A percentile compares a stretch with the other conserved stretches of the same genome.
These are phyloP conservation scores for Rhizopus sp. DNA, from an alignment of 371 early-diverging fungal genomes.

Conservation along the genomic window DNA sequence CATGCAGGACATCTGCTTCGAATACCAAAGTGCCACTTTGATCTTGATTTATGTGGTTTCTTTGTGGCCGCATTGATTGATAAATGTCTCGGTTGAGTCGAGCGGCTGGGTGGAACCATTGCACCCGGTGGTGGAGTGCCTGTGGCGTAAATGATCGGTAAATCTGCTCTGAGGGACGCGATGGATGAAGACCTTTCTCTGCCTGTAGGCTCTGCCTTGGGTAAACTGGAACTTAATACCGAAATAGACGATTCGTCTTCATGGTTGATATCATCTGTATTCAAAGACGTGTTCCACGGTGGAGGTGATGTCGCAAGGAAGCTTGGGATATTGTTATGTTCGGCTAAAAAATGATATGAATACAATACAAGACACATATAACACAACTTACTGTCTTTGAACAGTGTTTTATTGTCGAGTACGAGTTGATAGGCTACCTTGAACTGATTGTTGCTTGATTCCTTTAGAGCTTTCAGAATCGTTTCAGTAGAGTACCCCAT, in stretches of 20 bases:
- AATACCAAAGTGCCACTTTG: conserved; percentile 97
- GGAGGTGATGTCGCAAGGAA: conserved; percentile 69
- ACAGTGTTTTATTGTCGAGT: conserved; percentile 79
- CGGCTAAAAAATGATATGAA: conserved; percentile 14
- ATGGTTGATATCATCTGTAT: conserved; percentile 22
- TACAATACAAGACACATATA: not conserved
- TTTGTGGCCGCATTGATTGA: conserved; percentile 27
- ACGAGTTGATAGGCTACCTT: conserved; percentile 95
- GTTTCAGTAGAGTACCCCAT: conserved; percentile 75
- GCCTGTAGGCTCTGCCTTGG: conserved; percentile 41
- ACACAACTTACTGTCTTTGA: conserved; percentile 61
- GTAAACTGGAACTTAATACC: conserved; percentile 68
- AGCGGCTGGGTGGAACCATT: conserved; percentile 27
- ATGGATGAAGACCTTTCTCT: conserved; percentile 28
- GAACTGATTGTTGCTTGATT: conserved; percentile 85
- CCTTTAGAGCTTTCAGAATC: conserved; percentile 72
- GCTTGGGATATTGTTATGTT: conserved; percentile 59
- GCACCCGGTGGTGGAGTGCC: conserved; percentile 51
- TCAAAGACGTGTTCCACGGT: conserved; percentile 58
- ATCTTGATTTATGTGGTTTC: conserved; percentile 41
- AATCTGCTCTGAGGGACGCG: conserved; percentile 20
- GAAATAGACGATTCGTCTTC: conserved; percentile 62
- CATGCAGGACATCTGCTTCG: conserved; percentile 88
- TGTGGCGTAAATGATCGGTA: conserved; percentile 36
- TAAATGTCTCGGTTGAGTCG: conserved; percentile 26